Conservation (phyloP, 495 filamentous ascomycete genomes). For the Aspergillus sclerotioniger region DNA sequence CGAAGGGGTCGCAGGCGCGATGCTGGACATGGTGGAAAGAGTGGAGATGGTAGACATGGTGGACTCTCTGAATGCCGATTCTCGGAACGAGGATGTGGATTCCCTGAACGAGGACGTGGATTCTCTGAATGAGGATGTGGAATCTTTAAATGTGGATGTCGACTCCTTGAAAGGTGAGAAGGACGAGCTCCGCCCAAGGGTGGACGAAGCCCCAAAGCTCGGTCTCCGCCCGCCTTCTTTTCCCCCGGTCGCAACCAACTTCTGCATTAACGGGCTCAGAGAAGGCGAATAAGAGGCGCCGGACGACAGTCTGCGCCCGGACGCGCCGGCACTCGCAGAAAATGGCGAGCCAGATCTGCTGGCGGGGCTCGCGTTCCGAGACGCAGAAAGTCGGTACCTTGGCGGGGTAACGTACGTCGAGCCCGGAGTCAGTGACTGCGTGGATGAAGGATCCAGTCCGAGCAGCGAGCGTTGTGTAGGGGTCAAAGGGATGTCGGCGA, state of each 20-base stretch:
- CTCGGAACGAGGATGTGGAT: not conserved
- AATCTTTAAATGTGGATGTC: constrained; percentile 3
- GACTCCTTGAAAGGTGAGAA: constrained; percentile 52
- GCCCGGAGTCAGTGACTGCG: constrained; percentile 61
- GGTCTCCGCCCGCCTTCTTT: constrained; percentile 53
- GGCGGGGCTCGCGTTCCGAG: constrained; percentile 50
- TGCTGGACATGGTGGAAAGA: constrained; percentile 22
- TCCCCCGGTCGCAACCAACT: constrained; percentile 54
- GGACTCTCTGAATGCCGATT: not conserved
- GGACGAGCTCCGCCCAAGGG: constrained; percentile 44
- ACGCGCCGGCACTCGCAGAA: constrained; percentile 43
- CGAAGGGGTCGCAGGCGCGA: constrained; percentile 60
- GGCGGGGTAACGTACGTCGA: constrained; percentile 79
- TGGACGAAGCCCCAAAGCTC: constrained; percentile 58
- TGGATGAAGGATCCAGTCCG: constrained; percentile 69
- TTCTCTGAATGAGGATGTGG: not conserved
- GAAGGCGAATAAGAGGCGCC: constrained; percentile 50
- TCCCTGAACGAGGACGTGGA: not conserved
- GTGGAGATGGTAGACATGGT: constrained; percentile 2
- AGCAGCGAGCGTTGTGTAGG: constrained; percentile 83
- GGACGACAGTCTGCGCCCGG: constrained; percentile 35
- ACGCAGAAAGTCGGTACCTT: constrained; percentile 75
- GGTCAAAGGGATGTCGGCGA: constrained; percentile 87
- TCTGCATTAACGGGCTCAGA: constrained; percentile 68
- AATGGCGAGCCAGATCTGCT: constrained; percentile 55